phyloP scores from a whole-genome alignment of 176 grass and related monocot genomes.

The Avena insularis region DNA sequence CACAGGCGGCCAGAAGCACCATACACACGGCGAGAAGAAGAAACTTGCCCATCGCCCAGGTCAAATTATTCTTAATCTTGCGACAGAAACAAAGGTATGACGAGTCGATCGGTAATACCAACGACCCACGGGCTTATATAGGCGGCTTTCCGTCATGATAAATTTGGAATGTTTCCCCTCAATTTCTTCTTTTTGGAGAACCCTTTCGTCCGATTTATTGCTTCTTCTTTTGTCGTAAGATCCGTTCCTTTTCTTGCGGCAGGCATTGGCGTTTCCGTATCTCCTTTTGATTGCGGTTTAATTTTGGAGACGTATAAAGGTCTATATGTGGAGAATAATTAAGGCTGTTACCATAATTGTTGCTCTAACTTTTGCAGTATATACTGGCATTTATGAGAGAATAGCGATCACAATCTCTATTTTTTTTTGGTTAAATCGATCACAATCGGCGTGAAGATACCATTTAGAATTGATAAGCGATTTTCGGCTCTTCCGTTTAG shows the following conservation, averaged over 20 bases:
- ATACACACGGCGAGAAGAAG: not conserved
- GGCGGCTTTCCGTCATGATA: not conserved
- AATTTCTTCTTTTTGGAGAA: not conserved
- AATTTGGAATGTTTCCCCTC: not conserved
- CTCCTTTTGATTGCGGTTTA: not conserved
- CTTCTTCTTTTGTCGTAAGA: not conserved
- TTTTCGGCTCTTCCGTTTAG: no score
- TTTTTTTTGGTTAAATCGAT: no score
- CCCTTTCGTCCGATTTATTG: not conserved
- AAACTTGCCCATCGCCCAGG: not conserved
- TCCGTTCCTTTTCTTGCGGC: not conserved
- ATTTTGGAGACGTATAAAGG: not conserved
- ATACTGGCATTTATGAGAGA: no score
- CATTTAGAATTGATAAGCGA: no score
- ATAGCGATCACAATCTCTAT: no score
- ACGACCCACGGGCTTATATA: not conserved
- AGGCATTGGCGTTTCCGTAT: not conserved
- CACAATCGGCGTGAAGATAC: no score
- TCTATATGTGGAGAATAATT: constrained; percentile 4
- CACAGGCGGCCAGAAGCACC: not conserved
- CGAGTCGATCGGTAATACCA: not conserved
- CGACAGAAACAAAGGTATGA: not conserved
- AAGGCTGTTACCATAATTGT: not conserved
- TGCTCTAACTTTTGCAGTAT: no score
- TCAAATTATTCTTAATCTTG: not conserved